Conservation (phyloP, 2,329 filamentous ascomycete genomes). For the Beauveria brongniartii region DNA sequence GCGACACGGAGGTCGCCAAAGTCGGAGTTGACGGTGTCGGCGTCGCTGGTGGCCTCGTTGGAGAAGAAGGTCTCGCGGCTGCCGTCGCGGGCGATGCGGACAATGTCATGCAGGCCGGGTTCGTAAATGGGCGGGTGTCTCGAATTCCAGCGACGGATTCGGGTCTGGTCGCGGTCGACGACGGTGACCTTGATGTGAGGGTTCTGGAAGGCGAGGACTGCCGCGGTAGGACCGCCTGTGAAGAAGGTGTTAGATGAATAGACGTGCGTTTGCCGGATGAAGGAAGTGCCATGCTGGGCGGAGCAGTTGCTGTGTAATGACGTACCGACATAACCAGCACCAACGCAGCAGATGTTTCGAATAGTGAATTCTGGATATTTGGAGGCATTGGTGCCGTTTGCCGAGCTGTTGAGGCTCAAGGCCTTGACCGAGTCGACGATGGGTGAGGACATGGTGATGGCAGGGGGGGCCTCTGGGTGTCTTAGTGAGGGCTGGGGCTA, state of each 20-base stretch:
- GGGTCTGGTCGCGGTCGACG: constrained; percentile 58
- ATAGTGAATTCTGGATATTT: constrained; percentile 28
- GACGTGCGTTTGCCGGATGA: not conserved
- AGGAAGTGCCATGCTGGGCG: not conserved
- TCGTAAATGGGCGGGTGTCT: constrained; percentile 68
- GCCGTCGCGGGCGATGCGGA: constrained; percentile 56
- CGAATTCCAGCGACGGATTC: constrained; percentile 68
- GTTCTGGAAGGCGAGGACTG: constrained; percentile 67
- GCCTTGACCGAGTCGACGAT: constrained; percentile 23
- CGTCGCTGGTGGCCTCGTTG: constrained; percentile 27
- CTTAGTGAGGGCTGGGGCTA: not conserved
- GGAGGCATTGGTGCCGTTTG: constrained; percentile 22
- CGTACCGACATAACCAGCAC: constrained; percentile 69
- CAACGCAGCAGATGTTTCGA: constrained; percentile 62
- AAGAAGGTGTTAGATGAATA: not conserved
- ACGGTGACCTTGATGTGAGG: constrained; percentile 64
- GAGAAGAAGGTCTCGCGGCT: constrained; percentile 35
- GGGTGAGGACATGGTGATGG: constrained; percentile 8
- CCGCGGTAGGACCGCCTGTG: constrained; percentile 64
- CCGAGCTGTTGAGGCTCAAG: constrained; percentile 25
- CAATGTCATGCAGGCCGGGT: constrained; percentile 60
- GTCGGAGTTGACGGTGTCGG: constrained; percentile 22
- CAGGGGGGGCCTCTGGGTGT: not conserved
- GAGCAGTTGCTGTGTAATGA: constrained; percentile 13
- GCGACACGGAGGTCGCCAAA: constrained; percentile 27